Conservation (phyloP, 2,329 filamentous ascomycete genomes). For the Tolypocladium amazonense region DNA sequence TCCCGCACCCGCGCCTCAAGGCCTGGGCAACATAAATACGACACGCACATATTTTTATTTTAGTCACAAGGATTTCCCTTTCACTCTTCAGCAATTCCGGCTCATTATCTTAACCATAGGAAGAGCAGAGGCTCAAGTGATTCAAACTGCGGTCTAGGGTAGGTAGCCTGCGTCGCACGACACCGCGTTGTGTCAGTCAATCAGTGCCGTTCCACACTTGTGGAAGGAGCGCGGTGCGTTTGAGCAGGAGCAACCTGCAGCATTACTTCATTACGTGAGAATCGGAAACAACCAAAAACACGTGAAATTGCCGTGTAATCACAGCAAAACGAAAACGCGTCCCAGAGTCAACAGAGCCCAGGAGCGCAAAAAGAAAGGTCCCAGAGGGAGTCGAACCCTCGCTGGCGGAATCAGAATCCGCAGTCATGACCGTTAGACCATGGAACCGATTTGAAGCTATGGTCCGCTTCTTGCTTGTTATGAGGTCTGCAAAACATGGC, state of each 20-base stretch:
- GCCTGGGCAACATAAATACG: neutral
- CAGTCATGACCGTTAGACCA: slow-evolving; percentile 27
- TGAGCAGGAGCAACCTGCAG: too few relatives aligned
- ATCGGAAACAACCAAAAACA: neutral
- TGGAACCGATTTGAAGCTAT: slow-evolving; percentile 18
- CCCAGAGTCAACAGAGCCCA: neutral
- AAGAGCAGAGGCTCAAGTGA: neutral
- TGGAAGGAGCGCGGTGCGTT: too few relatives aligned
- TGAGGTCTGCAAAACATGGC: too few relatives aligned
- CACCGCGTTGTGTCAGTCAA: too few relatives aligned
- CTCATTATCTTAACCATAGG: neutral
- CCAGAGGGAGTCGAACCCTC: slow-evolving; percentile 25
- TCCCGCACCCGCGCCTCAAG: neutral
- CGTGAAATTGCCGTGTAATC: neutral
- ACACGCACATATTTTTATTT: neutral
- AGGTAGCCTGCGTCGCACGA: neutral
- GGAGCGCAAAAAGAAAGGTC: slow-evolving; percentile 14
- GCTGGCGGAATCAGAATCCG: slow-evolving; percentile 25
- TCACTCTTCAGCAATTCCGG: neutral
- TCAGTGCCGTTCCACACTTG: too few relatives aligned
- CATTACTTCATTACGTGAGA: neutral
- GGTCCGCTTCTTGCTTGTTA: too few relatives aligned
- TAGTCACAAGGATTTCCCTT: neutral
- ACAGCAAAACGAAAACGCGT: neutral
- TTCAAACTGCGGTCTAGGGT: neutral